Evolutionary conservation across 805 yeast species (phyloP).

Genomic region (Metschnikowia lochheadii): DNA sequence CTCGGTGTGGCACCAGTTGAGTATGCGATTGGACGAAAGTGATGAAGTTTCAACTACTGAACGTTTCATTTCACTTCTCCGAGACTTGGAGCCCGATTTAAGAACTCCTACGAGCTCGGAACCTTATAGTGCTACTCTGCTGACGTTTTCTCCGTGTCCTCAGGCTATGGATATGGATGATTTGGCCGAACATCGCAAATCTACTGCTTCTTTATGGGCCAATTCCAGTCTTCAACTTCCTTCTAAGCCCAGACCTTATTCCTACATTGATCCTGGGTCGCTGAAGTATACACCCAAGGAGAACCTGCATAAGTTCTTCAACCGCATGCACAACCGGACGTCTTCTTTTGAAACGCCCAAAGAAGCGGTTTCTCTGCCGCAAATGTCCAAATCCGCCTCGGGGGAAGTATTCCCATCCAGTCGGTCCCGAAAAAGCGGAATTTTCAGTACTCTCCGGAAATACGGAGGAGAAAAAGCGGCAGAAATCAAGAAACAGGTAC

Average conservation of each 20-base stretch:
- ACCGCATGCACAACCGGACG: slow-evolving; percentile 58
- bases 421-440: slow-evolving; percentile 26
- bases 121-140: neutral
- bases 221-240: slow-evolving; percentile 18
- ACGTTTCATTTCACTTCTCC: slow-evolving; percentile 53
- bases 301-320: slow-evolving; percentile 44
- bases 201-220: slow-evolving; percentile 29
- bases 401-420: neutral
- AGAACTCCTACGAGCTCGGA: slow-evolving; percentile 1
- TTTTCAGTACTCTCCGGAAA: slow-evolving; percentile 38
- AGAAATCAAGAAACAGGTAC: slow-evolving; percentile 31
- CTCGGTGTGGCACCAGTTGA: slow-evolving; percentile 44
- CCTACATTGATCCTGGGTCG: slow-evolving; percentile 33
- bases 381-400: neutral
- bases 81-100: slow-evolving; percentile 10
- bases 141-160: neutral
- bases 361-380: slow-evolving; percentile 1
- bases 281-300: slow-evolving; percentile 20
- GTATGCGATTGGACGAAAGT: slow-evolving; percentile 31
- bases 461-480: slow-evolving; percentile 39
- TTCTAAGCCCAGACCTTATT: slow-evolving; percentile 34
- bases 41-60: slow-evolving; percentile 49
- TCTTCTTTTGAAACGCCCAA: slow-evolving; percentile 33
- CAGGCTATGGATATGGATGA: neutral
- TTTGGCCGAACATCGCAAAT: slow-evolving; percentile 26